Evolutionary conservation across 768 basidiomycete species (phyloP).

Genomic region (Postia placenta): DNA sequence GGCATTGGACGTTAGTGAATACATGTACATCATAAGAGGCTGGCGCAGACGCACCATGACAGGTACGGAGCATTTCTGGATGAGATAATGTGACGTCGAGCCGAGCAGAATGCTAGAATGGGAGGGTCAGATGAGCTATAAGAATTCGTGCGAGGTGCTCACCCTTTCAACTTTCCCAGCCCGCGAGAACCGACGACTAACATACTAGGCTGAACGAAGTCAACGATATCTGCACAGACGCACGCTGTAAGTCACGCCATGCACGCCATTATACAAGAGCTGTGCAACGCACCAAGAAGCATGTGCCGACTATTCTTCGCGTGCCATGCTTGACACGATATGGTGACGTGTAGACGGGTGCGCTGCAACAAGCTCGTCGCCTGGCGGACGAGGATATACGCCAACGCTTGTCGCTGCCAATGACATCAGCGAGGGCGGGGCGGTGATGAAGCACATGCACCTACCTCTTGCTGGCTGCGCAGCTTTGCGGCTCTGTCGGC

Average conservation of each 20-base stretch:
- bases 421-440: constrained; percentile 6
- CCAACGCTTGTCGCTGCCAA: constrained; percentile 75
- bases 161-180: constrained; percentile 84
- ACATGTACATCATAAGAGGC: background rate
- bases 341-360: constrained; percentile 79
- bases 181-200: constrained; percentile 95
- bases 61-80: constrained; percentile 91
- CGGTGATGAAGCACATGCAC: constrained; percentile 11
- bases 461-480: constrained; percentile 86
- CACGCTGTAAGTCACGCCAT: too few relatives aligned
- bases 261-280: too few relatives aligned
- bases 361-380: constrained; percentile 86
- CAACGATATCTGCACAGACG: constrained; percentile 60
- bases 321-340: constrained; percentile 94
- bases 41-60: constrained; percentile 59
- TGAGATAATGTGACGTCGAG: constrained; percentile 91
- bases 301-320: constrained; percentile 93
- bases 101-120: constrained; percentile 76
- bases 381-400: constrained; percentile 86
- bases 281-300: constrained; percentile 51
- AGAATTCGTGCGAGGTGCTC: constrained; percentile 15
- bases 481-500: constrained; percentile 76
- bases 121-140: background rate
- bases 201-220: constrained; percentile 84
- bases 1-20: background rate